Evolutionary conservation across 495 filamentous ascomycete genomes (phyloP).

Genomic region (Penicillium herquei): DNA sequence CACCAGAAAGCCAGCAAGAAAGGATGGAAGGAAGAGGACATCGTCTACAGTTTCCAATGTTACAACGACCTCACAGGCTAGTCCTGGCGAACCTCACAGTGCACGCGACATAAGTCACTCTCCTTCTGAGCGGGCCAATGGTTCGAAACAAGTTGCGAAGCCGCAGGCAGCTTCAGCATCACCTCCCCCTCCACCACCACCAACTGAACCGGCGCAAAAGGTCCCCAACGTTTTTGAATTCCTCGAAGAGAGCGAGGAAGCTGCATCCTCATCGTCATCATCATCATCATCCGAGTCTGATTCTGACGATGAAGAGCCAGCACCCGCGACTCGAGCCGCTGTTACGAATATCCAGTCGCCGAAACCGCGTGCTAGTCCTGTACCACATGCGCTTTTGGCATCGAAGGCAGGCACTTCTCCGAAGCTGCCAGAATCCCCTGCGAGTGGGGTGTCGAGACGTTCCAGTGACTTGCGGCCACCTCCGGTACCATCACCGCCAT

Average conservation of each 20-base stretch:
- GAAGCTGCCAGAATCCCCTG: conserved; percentile 5
- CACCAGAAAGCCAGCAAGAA: conserved; percentile 28
- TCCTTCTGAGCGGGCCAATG: conserved; percentile 12
- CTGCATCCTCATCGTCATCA: conserved; percentile 21
- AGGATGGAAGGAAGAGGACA: conserved; percentile 31
- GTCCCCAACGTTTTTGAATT: conserved; percentile 45
- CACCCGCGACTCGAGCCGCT: conserved; percentile 6
- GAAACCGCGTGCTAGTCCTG: conserved; percentile 17
- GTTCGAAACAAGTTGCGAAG: conserved; percentile 16
- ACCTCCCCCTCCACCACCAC: conserved; percentile 13
- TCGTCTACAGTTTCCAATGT: conserved; percentile 30
- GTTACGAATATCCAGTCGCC: conserved; percentile 24
- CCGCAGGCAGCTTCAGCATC: conserved; percentile 12
- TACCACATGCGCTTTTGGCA: conserved; percentile 16
- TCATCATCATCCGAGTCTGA: conserved; percentile 15
- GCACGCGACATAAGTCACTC: conserved; percentile 11
- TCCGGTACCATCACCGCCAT: conserved; percentile 21
- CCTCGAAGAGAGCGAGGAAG: conserved; percentile 31
- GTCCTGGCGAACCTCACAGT: conserved; percentile 23
- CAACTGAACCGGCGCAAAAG: conserved; percentile 20
- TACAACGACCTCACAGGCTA: conserved; percentile 19
- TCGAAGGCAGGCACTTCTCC: conserved; percentile 7
- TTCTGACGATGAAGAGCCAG: conserved; percentile 16
- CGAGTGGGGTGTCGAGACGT: conserved; percentile 7
- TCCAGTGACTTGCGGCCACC: conserved; percentile 21